Base-by-base conservation (phyloP, 108 stramenopile genomes). In the Skeletonema potamos region DNA sequence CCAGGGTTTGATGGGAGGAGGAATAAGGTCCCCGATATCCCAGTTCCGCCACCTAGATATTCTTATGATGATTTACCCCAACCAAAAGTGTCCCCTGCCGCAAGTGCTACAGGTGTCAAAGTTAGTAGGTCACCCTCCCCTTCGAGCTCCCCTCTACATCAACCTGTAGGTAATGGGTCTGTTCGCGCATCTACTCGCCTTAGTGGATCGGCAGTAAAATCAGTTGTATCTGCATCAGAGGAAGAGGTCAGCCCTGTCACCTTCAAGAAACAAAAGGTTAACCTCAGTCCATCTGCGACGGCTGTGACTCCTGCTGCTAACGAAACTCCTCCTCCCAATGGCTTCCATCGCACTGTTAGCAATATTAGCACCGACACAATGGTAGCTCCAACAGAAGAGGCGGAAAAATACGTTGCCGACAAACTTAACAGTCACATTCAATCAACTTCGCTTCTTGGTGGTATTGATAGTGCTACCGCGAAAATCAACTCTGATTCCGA, bases 1-100 rank as follows among this genome's bases (percentile, higher is more conserved):
- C 87, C 88, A 26, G 90, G 89, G 12, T 79, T 87, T 44, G 93
- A 91, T 71, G 93, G 93, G 33, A 75, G 93, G 62, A 93, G 86
- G 77, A 79, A 89, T 62, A 85, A 88, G 24, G 60, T 60, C 22
- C 27, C 55, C 61, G 29, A 41, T 30, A 36, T 28, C 2, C 33
- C 66, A 4, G 29, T 27, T 59, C 66, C 44, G 44, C 37, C 48
- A 30, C 33, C 58, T 18, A 34, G 7, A 34, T 30, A 30, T 30
- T 20, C 58, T 29, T 58, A 57, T 33, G 66, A 39, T 20, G 55
- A 32, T 54, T n/a, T 4, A 37, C 26, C 28, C 18, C 27, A 30
- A 27, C 64, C 5, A 39, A 41, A 29, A 18, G 43, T 62, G 29
- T 33, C 46, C 7, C n/a, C 60, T 61, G 28, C 36, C 4, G 43